Conservation (phyloP, 2,329 filamentous ascomycete genomes). For the Aureobasidium mangrovei region DNA sequence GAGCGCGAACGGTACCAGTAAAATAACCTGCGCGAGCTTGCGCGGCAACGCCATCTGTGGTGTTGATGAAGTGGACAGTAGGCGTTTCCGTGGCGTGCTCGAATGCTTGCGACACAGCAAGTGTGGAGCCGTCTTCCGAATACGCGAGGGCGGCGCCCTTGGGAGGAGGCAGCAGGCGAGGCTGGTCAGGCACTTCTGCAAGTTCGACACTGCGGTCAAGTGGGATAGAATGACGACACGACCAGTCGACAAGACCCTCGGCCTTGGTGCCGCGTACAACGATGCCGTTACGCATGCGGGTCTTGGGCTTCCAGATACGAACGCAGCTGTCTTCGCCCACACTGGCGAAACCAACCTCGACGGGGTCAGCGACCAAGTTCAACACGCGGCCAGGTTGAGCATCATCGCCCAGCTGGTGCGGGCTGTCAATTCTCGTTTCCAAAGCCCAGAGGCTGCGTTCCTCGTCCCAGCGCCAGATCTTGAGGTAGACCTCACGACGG, state of each 20-base stretch:
- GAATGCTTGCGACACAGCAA: conserved; percentile 51
- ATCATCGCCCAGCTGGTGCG: conserved; percentile 53
- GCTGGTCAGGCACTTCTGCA: background rate
- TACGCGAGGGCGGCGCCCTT: conserved; percentile 62
- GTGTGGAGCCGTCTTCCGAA: conserved; percentile 73
- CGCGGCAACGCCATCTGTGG: conserved; percentile 56
- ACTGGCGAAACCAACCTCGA: conserved; percentile 66
- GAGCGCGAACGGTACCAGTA: conserved; percentile 49
- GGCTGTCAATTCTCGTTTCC: conserved; percentile 72
- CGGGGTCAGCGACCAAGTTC: conserved; percentile 63
- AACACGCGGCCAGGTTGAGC: conserved; percentile 51
- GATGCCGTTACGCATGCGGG: conserved; percentile 59
- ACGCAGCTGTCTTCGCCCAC: conserved; percentile 72
- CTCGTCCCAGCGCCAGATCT: conserved; percentile 72
- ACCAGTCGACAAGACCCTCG: conserved; percentile 63
- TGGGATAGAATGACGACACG: conserved; percentile 43
- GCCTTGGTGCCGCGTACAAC: conserved; percentile 51
- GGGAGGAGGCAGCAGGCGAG: background rate
- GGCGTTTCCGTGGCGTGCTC: conserved; percentile 43
- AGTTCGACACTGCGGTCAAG: conserved; percentile 26
- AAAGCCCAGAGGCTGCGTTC: conserved; percentile 56
- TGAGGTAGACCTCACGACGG: conserved; percentile 68
- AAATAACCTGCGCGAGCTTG: conserved; percentile 61
- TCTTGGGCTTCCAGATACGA: conserved; percentile 71
- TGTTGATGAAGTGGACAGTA: conserved; percentile 67